These are phyloP conservation scores for Colletotrichum australisinense DNA, from an alignment of 2,329 filamentous ascomycete genomes.

Conservation along the genomic window DNA sequence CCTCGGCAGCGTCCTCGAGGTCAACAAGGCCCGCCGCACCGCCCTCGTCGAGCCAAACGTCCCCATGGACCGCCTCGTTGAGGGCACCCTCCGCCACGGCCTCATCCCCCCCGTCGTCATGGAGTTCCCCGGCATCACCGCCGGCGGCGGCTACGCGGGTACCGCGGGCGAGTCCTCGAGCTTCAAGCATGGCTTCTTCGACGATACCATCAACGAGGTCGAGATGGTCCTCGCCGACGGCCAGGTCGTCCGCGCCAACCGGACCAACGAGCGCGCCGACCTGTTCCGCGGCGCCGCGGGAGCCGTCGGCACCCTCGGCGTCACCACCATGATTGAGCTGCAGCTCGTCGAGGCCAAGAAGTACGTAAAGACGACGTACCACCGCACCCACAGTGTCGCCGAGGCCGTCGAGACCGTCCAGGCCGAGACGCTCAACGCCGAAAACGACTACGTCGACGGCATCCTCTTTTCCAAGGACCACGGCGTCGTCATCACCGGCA, in stretches of 20 bases:
- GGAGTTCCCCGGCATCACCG: conserved; percentile 82
- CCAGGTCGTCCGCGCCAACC: conserved; percentile 66
- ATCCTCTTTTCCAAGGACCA: conserved; percentile 72
- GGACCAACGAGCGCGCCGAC: conserved; percentile 54
- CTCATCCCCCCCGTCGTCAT: conserved; percentile 79
- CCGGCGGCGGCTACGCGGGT: conserved; percentile 77
- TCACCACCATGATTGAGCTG: conserved; percentile 76
- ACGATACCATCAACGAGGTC: conserved; percentile 70
- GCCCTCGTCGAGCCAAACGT: conserved; percentile 82
- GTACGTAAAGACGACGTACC: conserved; percentile 73
- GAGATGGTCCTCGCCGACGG: conserved; percentile 79
- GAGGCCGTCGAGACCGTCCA: conserved; percentile 61
- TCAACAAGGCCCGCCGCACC: conserved; percentile 65
- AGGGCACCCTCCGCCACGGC: conserved; percentile 71
- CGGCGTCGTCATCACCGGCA: conserved; percentile 75
- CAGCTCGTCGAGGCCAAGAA: conserved; percentile 68
- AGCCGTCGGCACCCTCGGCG: conserved; percentile 75
- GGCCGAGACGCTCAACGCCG: conserved; percentile 54
- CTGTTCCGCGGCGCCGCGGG: conserved; percentile 75
- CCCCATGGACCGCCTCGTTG: conserved; percentile 78
- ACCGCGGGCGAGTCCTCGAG: conserved; percentile 78
- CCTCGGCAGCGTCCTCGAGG: conserved; percentile 71
- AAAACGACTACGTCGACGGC: conserved; percentile 78
- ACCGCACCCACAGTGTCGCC: conserved; percentile 60
- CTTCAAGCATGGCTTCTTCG: conserved; percentile 79